Base-by-base conservation (phyloP, 1,284 basidiomycete species). In the Bjerkandera adusta region DNA sequence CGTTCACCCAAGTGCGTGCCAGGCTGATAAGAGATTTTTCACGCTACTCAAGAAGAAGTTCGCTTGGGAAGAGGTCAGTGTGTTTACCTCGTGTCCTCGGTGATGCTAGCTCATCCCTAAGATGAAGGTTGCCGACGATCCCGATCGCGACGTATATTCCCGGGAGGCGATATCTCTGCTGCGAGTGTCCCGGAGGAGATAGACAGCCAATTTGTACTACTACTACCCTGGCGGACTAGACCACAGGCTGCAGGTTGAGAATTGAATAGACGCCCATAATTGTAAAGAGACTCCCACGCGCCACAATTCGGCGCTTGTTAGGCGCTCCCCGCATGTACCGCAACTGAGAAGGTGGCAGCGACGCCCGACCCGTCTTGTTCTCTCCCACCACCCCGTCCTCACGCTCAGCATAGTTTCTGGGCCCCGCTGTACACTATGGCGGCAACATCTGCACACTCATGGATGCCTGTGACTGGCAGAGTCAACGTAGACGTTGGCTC, bases 11-110 rank as follows among this genome's bases (percentile, higher is more conserved):
- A n/a, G n/a, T n/a, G n/a, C n/a, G n/a, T n/a, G n/a, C n/a, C n/a
- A 92, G 89, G 94, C 92, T 0, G 94, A 97, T 65, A 94, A 87
- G 61, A 81, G 89, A 1, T 97, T 97, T 69, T 97, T 97, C 63
- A 65, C 70, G 0, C 61, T 95, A 59, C 72, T 97, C 46, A 91
- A 82, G 65, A 93, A 89, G 58, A 72, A 81, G 44, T 97, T 97
- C 61, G 71, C 67, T n/a, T 93, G 89, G 83, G 66, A 67, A 49
- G 79, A 89, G 67, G 86, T 87, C 47, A 36, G 63, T 52, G 10
- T 37, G 11, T 39, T 38, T 21, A 36, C 6, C 22, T 39, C 4
- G n/a, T 10, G 10, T 36, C 12, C n/a, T n/a, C 20, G 10, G 18
- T n/a, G 13, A 24, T 2, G 20, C 27, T 15, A 35, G 27, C 43